Base-by-base conservation (phyloP, 306 rosid genomes). In the Cicer arietinum region DNA sequence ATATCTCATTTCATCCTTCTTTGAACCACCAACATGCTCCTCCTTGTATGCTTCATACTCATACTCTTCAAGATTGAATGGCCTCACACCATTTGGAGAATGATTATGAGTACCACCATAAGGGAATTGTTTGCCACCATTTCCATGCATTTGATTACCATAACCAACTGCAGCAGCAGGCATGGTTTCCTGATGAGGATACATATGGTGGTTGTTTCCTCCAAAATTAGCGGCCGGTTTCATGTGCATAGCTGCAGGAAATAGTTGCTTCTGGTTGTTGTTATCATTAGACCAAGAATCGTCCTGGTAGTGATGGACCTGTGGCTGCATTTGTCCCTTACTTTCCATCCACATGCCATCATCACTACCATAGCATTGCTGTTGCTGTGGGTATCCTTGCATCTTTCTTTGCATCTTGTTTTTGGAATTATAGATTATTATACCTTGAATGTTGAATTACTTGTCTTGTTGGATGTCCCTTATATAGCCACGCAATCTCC, bases 1-100 rank as follows among this genome's bases (percentile, higher is more conserved):
- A 14, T 69, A 70, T 64, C 77, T 82, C 64, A 61, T 77, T 77
- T 78, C 86, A 50, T 79, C 80, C 69, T 56, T 25, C 35, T 56
- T 84, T 78, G 61, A 2, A 8, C 67, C 76, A 17, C 18, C 76
- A 63, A 18, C 62, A 81, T 41, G 80, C 52, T 50, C 68, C 73
- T 25, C 54, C 6, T 65, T 41, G 14, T 80, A 67, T 52, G 41
- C 40, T 9, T 73, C 79, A 53, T 30, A 76, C 51, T 80, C 84
- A 5, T 37, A 37, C 20, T 44, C 74, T 61, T 67, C 79, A 3
- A 5, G 64, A 46, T 25, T 68, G 46, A 53, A 79, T 63, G 44
- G 63, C 8, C 65, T 39, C 9, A 52, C 75, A 0, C 61, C 25
- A 10, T 43, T 44, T 43, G 67, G 39, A 4, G 43, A 1, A 8